A percentile compares a stretch with the other conserved stretches of the same genome.
Evolutionary conservation across 2,329 filamentous ascomycete species (phyloP).

Genomic region (Daldinia sp.): DNA sequence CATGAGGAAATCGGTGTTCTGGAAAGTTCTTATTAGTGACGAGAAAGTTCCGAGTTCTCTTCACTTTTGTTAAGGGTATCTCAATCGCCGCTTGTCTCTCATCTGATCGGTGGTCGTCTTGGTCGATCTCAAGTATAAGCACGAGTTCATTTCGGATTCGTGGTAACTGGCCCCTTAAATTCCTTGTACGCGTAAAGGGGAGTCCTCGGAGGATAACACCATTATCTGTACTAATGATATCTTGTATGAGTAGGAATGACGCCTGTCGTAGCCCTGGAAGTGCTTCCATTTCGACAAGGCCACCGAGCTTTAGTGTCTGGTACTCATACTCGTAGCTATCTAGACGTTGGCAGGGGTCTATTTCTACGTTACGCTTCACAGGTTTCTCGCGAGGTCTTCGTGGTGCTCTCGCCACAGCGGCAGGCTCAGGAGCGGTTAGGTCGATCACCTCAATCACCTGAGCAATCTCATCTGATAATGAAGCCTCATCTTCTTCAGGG

Average conservation of each 20-base stretch:
- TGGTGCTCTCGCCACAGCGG: neutral
- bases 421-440: conserved; percentile 32
- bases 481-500: conserved; percentile 25
- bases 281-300: conserved; percentile 41
- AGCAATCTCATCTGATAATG: conserved; percentile 32
- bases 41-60: conserved; percentile 46
- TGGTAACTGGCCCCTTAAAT: conserved; percentile 48
- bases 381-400: conserved; percentile 7
- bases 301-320: conserved; percentile 36
- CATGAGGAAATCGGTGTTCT: conserved; percentile 35
- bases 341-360: conserved; percentile 9
- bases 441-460: conserved; percentile 48
- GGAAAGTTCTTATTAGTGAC: conserved; percentile 53
- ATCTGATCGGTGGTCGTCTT: conserved; percentile 44
- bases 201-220: conserved; percentile 48
- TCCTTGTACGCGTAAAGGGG: conserved; percentile 47
- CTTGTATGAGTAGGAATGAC: conserved; percentile 46
- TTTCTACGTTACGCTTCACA: conserved; percentile 31
- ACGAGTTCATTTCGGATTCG: conserved; percentile 50
- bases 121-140: conserved; percentile 47
- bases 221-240: conserved; percentile 38
- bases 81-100: conserved; percentile 48
- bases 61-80: conserved; percentile 43
- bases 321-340: conserved; percentile 32
- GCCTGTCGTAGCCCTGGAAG: conserved; percentile 31